Conservation (phyloP, 2,329 filamentous ascomycete genomes). For the Septoria linicola region DNA sequence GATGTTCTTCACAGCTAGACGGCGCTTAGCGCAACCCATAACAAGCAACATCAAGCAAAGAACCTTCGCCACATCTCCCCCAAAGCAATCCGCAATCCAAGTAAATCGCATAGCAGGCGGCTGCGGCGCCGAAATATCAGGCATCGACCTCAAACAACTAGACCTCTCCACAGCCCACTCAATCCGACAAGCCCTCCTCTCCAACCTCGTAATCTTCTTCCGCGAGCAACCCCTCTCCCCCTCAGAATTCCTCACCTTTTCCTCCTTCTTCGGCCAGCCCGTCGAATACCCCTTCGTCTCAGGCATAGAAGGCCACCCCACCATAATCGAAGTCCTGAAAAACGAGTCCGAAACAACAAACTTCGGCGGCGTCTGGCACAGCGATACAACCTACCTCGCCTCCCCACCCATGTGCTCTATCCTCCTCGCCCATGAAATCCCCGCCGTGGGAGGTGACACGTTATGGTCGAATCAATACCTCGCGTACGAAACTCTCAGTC, state of each 20-base stretch:
- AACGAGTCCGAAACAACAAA: slow-evolving; percentile 27
- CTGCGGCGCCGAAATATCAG: slow-evolving; percentile 68
- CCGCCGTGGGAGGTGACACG: slow-evolving; percentile 69
- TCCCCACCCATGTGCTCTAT: slow-evolving; percentile 30
- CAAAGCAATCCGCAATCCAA: slow-evolving; percentile 1
- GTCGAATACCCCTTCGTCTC: slow-evolving; percentile 37
- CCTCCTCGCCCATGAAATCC: slow-evolving; percentile 26
- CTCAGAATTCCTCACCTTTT: slow-evolving; percentile 65
- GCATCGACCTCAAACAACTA: slow-evolving; percentile 67
- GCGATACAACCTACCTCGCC: slow-evolving; percentile 28
- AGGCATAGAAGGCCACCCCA: slow-evolving; percentile 27
- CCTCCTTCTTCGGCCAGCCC: slow-evolving; percentile 75
- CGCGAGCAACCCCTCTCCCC: slow-evolving; percentile 71
- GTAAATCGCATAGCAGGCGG: slow-evolving; percentile 22
- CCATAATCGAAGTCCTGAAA: slow-evolving; percentile 31
- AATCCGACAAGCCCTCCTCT: slow-evolving; percentile 68
- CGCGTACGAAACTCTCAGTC: slow-evolving; percentile 77
- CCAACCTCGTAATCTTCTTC: slow-evolving; percentile 75
- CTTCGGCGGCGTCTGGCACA: slow-evolving; percentile 33
- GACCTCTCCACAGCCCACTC: slow-evolving; percentile 67
- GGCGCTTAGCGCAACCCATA: not conserved
- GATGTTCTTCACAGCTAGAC: not conserved
- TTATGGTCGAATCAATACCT: slow-evolving; percentile 75
- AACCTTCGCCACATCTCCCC: slow-evolving; percentile 6
- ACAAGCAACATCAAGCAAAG: not conserved